Percentiles rank a stretch among this genome's conserved stretches.
phyloP scores from a whole-genome alignment of 2,329 filamentous ascomycete species.

The Alternaria solani region DNA sequence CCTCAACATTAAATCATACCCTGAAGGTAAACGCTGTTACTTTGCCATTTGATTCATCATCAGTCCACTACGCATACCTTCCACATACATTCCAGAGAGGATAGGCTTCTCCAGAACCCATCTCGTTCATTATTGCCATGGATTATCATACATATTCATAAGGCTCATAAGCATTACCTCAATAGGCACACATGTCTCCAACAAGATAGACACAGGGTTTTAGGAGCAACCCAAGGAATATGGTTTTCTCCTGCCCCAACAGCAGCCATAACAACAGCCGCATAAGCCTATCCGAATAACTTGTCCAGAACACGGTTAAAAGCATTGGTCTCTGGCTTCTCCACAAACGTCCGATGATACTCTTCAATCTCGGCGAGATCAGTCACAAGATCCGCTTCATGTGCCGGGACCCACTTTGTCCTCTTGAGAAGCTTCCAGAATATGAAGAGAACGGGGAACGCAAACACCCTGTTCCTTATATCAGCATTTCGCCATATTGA shows the following conservation, averaged over 20 bases:
- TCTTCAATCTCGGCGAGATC: constrained; percentile 73
- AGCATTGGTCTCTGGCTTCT: constrained; percentile 57
- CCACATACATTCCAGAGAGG: not conserved
- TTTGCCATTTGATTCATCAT: not conserved
- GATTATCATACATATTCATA: not conserved
- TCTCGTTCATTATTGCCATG: not conserved
- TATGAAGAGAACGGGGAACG: constrained; percentile 74
- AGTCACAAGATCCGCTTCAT: constrained; percentile 69
- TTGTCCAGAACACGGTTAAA: constrained; percentile 56
- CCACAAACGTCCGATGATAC: constrained; percentile 69
- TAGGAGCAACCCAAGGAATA: not conserved
- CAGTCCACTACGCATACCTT: not conserved
- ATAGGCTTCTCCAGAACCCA: not conserved
- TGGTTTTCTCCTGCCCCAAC: not conserved
- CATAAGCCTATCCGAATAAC: constrained; percentile 48
- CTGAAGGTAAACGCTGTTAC: not conserved
- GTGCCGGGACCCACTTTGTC: constrained; percentile 64
- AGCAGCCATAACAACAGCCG: constrained; percentile 12
- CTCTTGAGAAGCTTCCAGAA: constrained; percentile 76
- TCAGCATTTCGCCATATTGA: not conserved
- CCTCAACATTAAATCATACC: not conserved
- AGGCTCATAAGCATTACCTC: not conserved
- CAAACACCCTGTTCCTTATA: constrained; percentile 64
- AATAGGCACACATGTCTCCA: too few relatives aligned
- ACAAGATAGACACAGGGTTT: not conserved